Percentiles rank a stretch among this genome's conserved stretches.
Conservation (phyloP, 768 basidiomycete species). For the Collybia nuda region DNA sequence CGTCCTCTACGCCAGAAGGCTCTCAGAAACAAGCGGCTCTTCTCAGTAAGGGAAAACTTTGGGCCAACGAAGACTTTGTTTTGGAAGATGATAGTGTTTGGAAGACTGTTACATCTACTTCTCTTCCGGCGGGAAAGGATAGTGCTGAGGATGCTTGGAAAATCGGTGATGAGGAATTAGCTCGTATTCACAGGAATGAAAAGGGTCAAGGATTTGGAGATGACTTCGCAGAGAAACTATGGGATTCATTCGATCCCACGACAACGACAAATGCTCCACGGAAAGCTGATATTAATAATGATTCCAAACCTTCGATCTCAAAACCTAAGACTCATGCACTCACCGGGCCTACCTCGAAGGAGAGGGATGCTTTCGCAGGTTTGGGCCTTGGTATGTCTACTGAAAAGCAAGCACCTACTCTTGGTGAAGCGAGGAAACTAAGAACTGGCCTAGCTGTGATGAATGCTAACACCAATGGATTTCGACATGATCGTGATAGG, state of each 20-base stretch:
- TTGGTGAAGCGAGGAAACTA: conserved; percentile 73
- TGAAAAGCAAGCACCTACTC: conserved; percentile 56
- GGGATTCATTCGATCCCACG: conserved; percentile 46
- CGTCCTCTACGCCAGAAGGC: conserved; percentile 32
- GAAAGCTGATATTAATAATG: conserved; percentile 13
- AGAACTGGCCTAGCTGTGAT: conserved; percentile 69
- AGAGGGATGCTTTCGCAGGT: conserved; percentile 80
- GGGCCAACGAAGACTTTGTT: conserved; percentile 26
- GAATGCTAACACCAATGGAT: conserved; percentile 27
- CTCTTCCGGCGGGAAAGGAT: conserved; percentile 15
- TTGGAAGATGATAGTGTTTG: conserved; percentile 48
- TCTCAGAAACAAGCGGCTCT: conserved; percentile 23
- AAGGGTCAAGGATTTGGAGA: conserved; percentile 59
- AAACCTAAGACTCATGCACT: conserved; percentile 5
- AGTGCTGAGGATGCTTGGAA: conserved; percentile 40
- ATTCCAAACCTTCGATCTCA: conserved; percentile 11
- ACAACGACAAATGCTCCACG: conserved; percentile 16
- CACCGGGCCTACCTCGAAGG: conserved; percentile 12
- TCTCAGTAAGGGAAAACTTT: conserved; percentile 1
- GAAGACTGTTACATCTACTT: conserved; percentile 36
- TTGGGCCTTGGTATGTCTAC: conserved; percentile 51
- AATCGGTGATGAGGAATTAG: conserved; percentile 22
- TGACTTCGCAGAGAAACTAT: conserved; percentile 58
- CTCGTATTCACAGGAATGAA: conserved; percentile 15
- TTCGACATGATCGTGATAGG: conserved; percentile 28